phyloP scores from a whole-genome alignment of 495 filamentous ascomycete genomes.

The Trypethelium eluteriae region DNA sequence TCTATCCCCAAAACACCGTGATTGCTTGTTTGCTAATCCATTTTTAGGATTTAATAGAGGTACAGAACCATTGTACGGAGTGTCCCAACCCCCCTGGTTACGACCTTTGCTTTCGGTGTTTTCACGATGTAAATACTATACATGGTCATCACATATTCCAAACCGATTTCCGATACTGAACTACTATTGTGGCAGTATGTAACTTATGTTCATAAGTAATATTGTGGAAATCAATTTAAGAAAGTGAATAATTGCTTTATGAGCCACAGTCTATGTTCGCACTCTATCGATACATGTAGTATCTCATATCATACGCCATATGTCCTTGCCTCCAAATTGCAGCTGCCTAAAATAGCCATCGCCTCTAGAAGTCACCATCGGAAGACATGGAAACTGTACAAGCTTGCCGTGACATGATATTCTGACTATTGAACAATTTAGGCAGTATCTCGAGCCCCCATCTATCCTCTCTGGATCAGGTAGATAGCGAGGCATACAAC shows the following conservation, averaged over 20 bases:
- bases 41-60: background rate
- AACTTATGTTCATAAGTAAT: background rate
- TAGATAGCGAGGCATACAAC: too few relatives aligned
- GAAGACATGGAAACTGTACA: too few relatives aligned
- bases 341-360: too few relatives aligned
- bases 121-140: background rate
- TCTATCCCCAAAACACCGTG: background rate
- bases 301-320: too few relatives aligned
- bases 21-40: background rate
- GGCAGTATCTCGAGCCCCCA: too few relatives aligned
- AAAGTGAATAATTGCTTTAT: background rate
- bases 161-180: background rate
- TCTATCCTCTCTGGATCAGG: too few relatives aligned
- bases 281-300: constrained; percentile 29
- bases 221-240: background rate
- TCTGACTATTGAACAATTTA: too few relatives aligned
- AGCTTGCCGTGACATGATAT: too few relatives aligned
- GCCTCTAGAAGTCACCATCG: too few relatives aligned
- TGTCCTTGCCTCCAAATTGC: too few relatives aligned
- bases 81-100: background rate
- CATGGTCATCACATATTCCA: background rate
- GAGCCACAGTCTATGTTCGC: background rate
- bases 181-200: background rate
- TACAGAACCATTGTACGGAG: background rate
- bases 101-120: background rate